Percentiles rank a stretch among this genome's conserved stretches.
Evolutionary conservation across 306 rosid species (phyloP).

Genomic region (Cicer yamashitae): DNA sequence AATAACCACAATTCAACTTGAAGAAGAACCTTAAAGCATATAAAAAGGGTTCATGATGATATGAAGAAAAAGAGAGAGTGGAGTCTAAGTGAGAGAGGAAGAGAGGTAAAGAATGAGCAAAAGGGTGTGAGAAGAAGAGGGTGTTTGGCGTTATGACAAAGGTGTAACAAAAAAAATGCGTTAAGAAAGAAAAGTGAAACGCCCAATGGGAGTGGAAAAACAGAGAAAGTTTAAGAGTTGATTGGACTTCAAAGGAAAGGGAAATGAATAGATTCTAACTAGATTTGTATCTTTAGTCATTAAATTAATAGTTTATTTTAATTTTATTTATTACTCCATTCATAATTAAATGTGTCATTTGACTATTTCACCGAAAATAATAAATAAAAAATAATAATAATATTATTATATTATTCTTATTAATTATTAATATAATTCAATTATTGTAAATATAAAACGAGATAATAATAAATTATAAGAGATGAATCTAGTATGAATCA

Average conservation of each 20-base stretch:
- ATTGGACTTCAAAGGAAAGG: conserved; percentile 57
- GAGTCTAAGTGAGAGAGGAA: conserved; percentile 47
- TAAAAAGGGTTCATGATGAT: conserved; percentile 25
- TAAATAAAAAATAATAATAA: too few species aligned
- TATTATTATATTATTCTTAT: too few species aligned
- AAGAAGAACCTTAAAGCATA: background rate
- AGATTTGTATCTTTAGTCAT: too few species aligned
- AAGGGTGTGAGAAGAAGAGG: conserved; percentile 11
- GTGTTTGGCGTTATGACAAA: conserved; percentile 62
- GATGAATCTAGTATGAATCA: too few species aligned
- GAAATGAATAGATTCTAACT: background rate
- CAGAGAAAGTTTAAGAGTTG: background rate
- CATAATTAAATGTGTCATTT: too few species aligned
- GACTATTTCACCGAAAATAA: too few species aligned
- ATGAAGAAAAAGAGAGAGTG: conserved; percentile 37
- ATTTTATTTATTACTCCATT: too few species aligned
- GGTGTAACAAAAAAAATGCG: conserved; percentile 45
- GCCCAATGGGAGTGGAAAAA: background rate
- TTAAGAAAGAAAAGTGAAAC: conserved; percentile 37
- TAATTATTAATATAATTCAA: too few species aligned
- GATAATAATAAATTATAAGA: too few species aligned
- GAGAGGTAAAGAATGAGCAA: conserved; percentile 40
- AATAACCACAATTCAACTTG: conserved; percentile 44
- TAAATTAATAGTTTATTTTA: too few species aligned
- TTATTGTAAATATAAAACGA: too few species aligned